Percentiles rank a stretch among this genome's conserved stretches.
Conservation (phyloP, 208 protist species). For the Leishmania aethiopica region DNA sequence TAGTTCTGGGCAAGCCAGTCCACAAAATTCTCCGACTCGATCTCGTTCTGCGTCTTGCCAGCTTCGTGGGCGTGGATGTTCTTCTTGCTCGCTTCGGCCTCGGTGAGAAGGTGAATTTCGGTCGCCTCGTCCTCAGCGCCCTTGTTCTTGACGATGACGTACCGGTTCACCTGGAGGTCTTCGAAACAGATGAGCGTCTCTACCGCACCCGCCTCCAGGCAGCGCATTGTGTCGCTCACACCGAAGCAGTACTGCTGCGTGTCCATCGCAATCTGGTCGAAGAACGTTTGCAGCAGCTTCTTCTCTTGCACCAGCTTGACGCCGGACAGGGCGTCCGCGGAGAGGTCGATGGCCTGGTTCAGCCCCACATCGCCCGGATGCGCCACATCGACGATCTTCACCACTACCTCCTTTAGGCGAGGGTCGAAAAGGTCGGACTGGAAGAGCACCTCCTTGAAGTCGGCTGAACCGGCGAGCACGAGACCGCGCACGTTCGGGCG, state of each 20-base stretch:
- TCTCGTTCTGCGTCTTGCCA: conserved; percentile 89
- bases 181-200: conserved; percentile 99
- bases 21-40: conserved; percentile 92
- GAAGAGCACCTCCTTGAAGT: conserved; percentile 99
- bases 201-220: conserved; percentile 97
- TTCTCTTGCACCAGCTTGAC: conserved; percentile 99
- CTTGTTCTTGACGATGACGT: conserved; percentile 82
- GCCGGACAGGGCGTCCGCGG: conserved; percentile 94
- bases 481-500: conserved; percentile 98
- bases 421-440: conserved; percentile 98
- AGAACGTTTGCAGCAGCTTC: conserved; percentile 98
- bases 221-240: conserved; percentile 96
- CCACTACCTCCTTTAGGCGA: conserved; percentile 97
- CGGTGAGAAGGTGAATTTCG: conserved; percentile 69
- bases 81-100: conserved; percentile 70
- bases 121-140: conserved; percentile 78
- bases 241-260: conserved; percentile 99
- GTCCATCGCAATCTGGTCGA: conserved; percentile 98
- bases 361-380: conserved; percentile 99
- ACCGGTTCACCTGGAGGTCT: conserved; percentile 94
- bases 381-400: conserved; percentile 99
- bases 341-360: conserved; percentile 99
- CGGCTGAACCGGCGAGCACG: conserved; percentile 99
- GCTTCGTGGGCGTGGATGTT: conserved; percentile 86
- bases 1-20: conserved; percentile 99